Conservation (phyloP, 768 basidiomycete genomes). For the Hebeloma cylindrosporum region DNA sequence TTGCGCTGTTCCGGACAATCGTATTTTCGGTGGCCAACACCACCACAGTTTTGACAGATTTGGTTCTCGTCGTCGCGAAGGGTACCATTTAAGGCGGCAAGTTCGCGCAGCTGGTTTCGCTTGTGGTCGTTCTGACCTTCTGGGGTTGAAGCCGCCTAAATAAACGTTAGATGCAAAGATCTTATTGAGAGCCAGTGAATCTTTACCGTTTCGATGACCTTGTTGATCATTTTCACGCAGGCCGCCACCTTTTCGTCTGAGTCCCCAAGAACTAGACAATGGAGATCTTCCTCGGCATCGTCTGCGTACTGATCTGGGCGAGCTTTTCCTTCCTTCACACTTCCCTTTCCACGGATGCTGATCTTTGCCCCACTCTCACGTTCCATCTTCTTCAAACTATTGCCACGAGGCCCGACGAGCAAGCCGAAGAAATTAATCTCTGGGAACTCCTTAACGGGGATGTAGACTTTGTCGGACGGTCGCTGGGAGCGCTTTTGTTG, state of each 20-base stretch:
- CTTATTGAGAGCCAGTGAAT: neutral
- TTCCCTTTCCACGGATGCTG: constrained; percentile 96
- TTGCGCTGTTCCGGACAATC: constrained; percentile 98
- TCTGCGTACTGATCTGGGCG: constrained; percentile 92
- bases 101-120: constrained; percentile 95
- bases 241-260: constrained; percentile 85
- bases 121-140: constrained; percentile 99
- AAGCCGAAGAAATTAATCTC: constrained; percentile 99
- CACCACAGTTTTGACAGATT: constrained; percentile 96
- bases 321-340: constrained; percentile 98
- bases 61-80: constrained; percentile 99
- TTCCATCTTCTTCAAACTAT: constrained; percentile 99
- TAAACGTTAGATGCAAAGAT: constrained; percentile 6
- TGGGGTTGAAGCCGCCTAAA: constrained; percentile 94
- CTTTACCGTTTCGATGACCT: constrained; percentile 93
- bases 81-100: constrained; percentile 97
- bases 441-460: constrained; percentile 99
- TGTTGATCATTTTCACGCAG: constrained; percentile 96
- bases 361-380: constrained; percentile 97
- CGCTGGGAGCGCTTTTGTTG: constrained; percentile 92
- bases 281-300: constrained; percentile 98
- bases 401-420: constrained; percentile 96
- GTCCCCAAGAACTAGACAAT: constrained; percentile 95
- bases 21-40: constrained; percentile 95
- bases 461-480: constrained; percentile 97